Evolutionary conservation across 2,329 filamentous ascomycete species (phyloP).

Genomic region (Fusarium sororula): DNA sequence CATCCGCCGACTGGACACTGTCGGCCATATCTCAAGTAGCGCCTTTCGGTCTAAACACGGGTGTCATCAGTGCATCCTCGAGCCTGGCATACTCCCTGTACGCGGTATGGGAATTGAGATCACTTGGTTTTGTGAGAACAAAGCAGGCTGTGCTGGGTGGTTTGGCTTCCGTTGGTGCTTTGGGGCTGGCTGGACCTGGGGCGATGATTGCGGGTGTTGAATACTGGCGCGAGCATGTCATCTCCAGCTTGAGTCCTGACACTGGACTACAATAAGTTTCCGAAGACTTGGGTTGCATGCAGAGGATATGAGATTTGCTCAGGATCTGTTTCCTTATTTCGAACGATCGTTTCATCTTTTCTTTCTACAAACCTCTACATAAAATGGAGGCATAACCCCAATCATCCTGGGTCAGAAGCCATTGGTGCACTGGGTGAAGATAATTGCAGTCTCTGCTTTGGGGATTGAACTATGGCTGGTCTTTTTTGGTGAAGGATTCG

Average conservation of each 20-base stretch:
- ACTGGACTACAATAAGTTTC: accelerated
- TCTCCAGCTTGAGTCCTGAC: background rate
- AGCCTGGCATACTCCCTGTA: background rate
- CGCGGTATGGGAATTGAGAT: background rate
- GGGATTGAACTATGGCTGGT: no score
- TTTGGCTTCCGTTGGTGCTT: accelerated
- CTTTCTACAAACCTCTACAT: no score
- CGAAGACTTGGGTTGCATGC: no score
- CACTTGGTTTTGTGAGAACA: background rate
- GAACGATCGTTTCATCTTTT: no score
- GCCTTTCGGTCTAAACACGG: accelerated
- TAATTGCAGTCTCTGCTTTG: no score
- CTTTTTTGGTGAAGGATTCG: no score
- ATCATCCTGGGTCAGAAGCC: accelerated
- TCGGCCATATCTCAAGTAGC: background rate
- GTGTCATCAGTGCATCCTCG: accelerated
- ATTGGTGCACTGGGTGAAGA: no score
- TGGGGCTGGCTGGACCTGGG: background rate
- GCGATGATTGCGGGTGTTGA: background rate
- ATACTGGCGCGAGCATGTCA: background rate
- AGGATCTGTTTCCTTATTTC: no score
- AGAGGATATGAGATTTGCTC: no score
- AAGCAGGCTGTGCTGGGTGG: background rate
- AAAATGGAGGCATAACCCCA: no score
- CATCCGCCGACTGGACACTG: no score